These are phyloP conservation scores for Metschnikowia henanensis DNA, from an alignment of 805 yeast genomes.

Conservation along the genomic window DNA sequence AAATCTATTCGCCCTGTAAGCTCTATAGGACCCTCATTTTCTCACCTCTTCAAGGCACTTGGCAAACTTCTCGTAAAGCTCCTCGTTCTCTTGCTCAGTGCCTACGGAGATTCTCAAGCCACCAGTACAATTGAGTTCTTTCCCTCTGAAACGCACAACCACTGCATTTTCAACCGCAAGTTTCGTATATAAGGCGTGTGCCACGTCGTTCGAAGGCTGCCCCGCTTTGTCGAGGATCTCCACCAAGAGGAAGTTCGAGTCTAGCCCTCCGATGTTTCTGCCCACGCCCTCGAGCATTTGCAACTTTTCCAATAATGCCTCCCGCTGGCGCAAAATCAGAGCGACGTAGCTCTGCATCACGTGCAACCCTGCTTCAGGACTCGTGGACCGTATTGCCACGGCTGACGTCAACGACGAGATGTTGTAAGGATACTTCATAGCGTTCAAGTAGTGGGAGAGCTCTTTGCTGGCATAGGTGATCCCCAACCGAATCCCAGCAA, in stretches of 20 bases:
- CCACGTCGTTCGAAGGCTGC: conserved; percentile 64
- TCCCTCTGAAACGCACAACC: conserved; percentile 90
- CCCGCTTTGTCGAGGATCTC: conserved; percentile 66
- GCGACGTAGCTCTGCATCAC: conserved; percentile 57
- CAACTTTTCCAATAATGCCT: conserved; percentile 50
- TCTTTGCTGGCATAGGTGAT: conserved; percentile 64
- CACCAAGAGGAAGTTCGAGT: conserved; percentile 81
- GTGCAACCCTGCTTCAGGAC: conserved; percentile 48
- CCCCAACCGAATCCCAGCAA: conserved; percentile 93
- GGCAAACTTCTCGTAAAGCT: conserved; percentile 51
- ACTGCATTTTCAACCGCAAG: conserved; percentile 75
- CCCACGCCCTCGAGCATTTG: conserved; percentile 65
- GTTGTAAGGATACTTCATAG: conserved; percentile 96
- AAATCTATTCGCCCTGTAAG: too few relatives aligned
- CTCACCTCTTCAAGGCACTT: conserved; percentile 23
- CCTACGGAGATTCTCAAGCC: conserved; percentile 88
- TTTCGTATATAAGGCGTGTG: conserved; percentile 60
- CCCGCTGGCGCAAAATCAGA: conserved; percentile 55
- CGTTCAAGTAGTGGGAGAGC: conserved; percentile 69
- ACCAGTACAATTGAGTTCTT: conserved; percentile 86
- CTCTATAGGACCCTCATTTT: neutral
- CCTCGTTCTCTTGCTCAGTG: conserved; percentile 68
- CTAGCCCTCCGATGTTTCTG: conserved; percentile 75
- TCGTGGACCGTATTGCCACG: conserved; percentile 73
- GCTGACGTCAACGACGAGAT: conserved; percentile 79